Base-by-base conservation (phyloP, 2,329 filamentous ascomycete genomes). In the Diaporthe humulicola region DNA sequence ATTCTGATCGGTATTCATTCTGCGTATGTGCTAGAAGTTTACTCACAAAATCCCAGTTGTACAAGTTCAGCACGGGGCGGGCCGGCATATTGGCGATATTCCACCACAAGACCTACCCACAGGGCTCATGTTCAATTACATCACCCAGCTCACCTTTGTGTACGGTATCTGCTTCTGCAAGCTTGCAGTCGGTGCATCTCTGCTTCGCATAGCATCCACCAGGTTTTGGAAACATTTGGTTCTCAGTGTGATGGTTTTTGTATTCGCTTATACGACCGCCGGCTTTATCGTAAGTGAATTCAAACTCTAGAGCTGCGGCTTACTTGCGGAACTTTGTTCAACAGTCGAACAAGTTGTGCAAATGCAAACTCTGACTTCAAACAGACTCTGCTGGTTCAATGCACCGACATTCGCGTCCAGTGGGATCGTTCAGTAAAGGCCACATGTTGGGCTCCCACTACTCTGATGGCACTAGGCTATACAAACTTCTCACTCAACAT, bases 351-450 rank as follows among this genome's bases (percentile, higher is more conserved):
- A 28, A 52, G 14, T 17, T 15, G 7, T 15, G 9, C 28, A 33
- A 48, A 14, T 40, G 14, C 45, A 52, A 4, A 19, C 2, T 4
- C n/a, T 67, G 14, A 79, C 22, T 42, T 33, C 25, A 9, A n/a
- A 1, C 17, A 83, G 80, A 88, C 87, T 0, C 76, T 89, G 2
- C 73, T 89, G 2, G 79, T 88, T 1, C 87, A 90, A 74, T 90
- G 88, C 66, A 84, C 82, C 8, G 83, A 89, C 56, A 79, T 89
- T 1, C 81, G 83, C 8, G 75, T 85, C 0, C 82, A 84, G 38
- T 90, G 87, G 87, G 86, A 90, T 75, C 58, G 52, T 0, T 79
- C 77, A 0, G 80, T 85, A 2, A 78, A 82, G 14, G 80, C 83
- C 0, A 83, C 80, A 1, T 89, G 88, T 76, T 90, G 86, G 84